These are phyloP conservation scores for Vaccinium darrowii DNA, from an alignment of 148 eudicot genomes.

Conservation along the genomic window DNA sequence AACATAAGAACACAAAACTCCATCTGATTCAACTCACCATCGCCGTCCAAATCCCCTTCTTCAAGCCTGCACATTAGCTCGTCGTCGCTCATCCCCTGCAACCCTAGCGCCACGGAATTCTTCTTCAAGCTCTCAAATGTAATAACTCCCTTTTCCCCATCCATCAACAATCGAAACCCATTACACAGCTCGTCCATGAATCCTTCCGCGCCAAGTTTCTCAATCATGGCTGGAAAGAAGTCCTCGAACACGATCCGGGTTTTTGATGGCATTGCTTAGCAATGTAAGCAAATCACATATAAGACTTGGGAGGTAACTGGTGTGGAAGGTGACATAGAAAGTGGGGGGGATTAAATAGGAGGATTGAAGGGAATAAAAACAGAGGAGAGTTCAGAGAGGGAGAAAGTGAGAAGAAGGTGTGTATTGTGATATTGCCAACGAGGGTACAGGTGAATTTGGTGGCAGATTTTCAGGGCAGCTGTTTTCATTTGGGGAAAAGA, in stretches of 20 bases:
- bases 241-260: slow-evolving; percentile 21
- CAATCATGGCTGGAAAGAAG: slow-evolving; percentile 25
- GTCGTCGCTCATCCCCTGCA: slow-evolving; percentile 21
- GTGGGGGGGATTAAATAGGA: slow-evolving; percentile 15
- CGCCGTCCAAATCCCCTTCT: slow-evolving; percentile 29
- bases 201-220: slow-evolving; percentile 16
- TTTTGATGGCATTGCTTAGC: slow-evolving; percentile 7
- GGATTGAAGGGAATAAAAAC: not conserved
- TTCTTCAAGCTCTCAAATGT: slow-evolving; percentile 29
- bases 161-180: slow-evolving; percentile 24
- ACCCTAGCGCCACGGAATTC: slow-evolving; percentile 19
- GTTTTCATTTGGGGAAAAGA: not conserved
- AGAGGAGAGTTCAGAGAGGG: not conserved
- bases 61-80: slow-evolving; percentile 21
- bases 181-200: slow-evolving; percentile 27
- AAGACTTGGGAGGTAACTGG: not conserved
- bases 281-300: not conserved
- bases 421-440: not conserved
- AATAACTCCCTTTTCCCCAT: slow-evolving; percentile 18
- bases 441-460: slow-evolving; percentile 14
- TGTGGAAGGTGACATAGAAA: slow-evolving; percentile 6
- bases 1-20: slow-evolving; percentile 32
- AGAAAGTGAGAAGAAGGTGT: not conserved
- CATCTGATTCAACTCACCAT: slow-evolving; percentile 18
- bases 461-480: not conserved